A percentile compares a stretch with the other conserved stretches of the same genome.
Conservation (phyloP, 2,329 filamentous ascomycete genomes). For the Colletotrichum somersetense region DNA sequence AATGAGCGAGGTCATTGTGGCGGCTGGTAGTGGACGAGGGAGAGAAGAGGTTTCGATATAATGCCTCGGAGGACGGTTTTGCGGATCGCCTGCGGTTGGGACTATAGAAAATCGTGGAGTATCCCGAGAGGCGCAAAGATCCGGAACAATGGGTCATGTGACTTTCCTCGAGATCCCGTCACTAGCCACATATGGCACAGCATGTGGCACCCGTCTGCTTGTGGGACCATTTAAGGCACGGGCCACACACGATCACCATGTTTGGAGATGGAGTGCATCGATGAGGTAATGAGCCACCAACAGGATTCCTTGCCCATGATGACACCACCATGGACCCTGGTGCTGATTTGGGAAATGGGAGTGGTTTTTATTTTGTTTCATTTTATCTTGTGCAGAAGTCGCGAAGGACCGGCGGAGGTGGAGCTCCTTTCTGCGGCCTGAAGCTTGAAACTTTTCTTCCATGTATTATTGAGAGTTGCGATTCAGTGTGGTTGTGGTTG, state of each 20-base stretch:
- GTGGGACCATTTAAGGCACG: constrained; percentile 1
- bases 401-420: constrained; percentile 38
- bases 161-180: constrained; percentile 27
- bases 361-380: too few relatives aligned
- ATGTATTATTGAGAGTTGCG: background rate
- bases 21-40: constrained; percentile 45
- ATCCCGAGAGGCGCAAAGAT: constrained; percentile 40
- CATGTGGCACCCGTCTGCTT: too few relatives aligned
- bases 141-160: constrained; percentile 40
- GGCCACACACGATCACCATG: constrained; percentile 5
- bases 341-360: constrained; percentile 7
- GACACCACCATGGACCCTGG: constrained; percentile 29
- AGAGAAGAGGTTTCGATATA: constrained; percentile 40
- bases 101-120: constrained; percentile 41
- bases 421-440: constrained; percentile 26
- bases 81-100: constrained; percentile 37
- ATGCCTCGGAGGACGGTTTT: constrained; percentile 41
- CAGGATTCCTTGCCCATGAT: constrained; percentile 22
- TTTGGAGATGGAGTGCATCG: background rate
- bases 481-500: constrained; percentile 19
- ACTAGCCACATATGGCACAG: constrained; percentile 18
- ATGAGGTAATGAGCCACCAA: constrained; percentile 38
- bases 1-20: constrained; percentile 73
- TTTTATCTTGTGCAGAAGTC: constrained; percentile 26
- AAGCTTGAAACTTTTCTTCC: constrained; percentile 28